Conservation (phyloP, 176 grass and related monocot species). For the Olyra latifolia region DNA sequence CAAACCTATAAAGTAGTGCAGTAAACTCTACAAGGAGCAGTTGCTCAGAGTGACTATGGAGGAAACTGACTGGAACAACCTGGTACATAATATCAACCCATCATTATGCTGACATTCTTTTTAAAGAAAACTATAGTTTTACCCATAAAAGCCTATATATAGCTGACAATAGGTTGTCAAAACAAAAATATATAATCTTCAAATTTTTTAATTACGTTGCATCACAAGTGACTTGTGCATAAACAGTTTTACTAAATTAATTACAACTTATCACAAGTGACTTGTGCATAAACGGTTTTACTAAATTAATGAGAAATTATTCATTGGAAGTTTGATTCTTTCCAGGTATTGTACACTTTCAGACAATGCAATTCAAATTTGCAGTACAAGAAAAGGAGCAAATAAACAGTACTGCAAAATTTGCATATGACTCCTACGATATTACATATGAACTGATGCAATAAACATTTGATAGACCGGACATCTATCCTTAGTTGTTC, state of each 20-base stretch:
- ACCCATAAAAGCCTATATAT: neutral
- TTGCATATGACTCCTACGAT: neutral
- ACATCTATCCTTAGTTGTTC: slow-evolving; percentile 12
- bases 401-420: neutral
- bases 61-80: neutral
- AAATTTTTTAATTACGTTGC: neutral
- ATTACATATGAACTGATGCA: neutral
- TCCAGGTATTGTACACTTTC: neutral
- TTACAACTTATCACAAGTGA: neutral
- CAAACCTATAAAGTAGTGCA: neutral
- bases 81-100: slow-evolving; percentile 8
- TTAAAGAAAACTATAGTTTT: neutral
- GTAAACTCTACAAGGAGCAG: neutral
- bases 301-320: neutral
- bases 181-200: slow-evolving; percentile 2
- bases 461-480: neutral
- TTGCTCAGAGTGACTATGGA: neutral
- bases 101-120: neutral
- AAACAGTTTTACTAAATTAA: neutral
- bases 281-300: neutral
- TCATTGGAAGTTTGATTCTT: neutral
- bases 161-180: neutral
- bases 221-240: neutral
- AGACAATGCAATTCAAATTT: neutral
- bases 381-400: neutral